Percentiles rank a stretch among this genome's conserved stretches.
phyloP scores from a whole-genome alignment of 306 rosid species.

The Abrus pulchellus region DNA sequence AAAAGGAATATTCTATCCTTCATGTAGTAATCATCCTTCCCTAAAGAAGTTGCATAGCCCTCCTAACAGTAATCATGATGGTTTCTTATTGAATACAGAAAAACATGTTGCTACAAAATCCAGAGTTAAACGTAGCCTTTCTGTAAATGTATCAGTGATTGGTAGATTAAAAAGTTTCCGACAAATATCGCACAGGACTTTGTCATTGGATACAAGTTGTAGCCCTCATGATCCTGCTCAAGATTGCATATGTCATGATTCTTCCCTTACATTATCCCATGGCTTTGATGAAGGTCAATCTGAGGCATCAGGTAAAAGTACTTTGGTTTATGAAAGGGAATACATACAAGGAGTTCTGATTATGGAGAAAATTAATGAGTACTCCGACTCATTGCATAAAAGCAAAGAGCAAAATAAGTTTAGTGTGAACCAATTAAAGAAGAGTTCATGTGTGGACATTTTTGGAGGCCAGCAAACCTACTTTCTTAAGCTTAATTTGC shows the following conservation, averaged over 20 bases:
- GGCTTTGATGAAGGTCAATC: slow-evolving; percentile 53
- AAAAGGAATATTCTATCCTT: slow-evolving; percentile 80
- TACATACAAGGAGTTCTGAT: slow-evolving; percentile 86
- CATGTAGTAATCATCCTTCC: slow-evolving; percentile 66
- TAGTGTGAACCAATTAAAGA: slow-evolving; percentile 56
- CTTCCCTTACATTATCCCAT: slow-evolving; percentile 51
- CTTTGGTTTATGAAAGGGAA: slow-evolving; percentile 74
- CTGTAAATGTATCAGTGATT: slow-evolving; percentile 56
- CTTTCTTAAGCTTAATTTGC: slow-evolving; percentile 60
- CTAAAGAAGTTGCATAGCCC: slow-evolving; percentile 60
- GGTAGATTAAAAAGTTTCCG: slow-evolving; percentile 56
- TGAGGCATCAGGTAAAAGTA: slow-evolving; percentile 49
- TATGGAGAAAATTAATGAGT: slow-evolving; percentile 64
- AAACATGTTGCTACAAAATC: slow-evolving; percentile 47
- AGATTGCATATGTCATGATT: slow-evolving; percentile 44
- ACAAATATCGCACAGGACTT: slow-evolving; percentile 58
- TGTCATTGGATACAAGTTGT: slow-evolving; percentile 52
- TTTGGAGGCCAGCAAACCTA: slow-evolving; percentile 46
- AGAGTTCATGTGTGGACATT: slow-evolving; percentile 57
- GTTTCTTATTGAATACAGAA: slow-evolving; percentile 53
- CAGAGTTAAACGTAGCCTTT: slow-evolving; percentile 66
- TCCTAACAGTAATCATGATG: slow-evolving; percentile 44
- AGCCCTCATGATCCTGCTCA: slow-evolving; percentile 45
- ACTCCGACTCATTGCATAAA: slow-evolving; percentile 52
- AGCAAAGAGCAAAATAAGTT: slow-evolving; percentile 58